These are phyloP conservation scores for Dactylellina parvicollis DNA, from an alignment of 2,329 filamentous ascomycete species.

Conservation along the genomic window DNA sequence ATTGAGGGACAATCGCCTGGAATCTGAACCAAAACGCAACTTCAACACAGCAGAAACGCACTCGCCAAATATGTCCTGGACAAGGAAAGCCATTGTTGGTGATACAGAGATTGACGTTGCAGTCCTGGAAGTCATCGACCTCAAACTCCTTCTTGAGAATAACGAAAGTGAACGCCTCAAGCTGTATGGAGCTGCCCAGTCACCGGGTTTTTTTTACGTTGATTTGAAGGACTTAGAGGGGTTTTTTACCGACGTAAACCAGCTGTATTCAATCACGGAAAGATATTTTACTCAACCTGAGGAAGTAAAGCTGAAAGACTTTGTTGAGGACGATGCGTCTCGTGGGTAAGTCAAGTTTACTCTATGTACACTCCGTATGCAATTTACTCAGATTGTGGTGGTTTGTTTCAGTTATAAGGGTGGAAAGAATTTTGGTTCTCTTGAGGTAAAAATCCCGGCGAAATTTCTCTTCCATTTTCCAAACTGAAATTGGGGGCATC, in stretches of 20 bases:
- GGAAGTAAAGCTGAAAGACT: slow-evolving; percentile 26
- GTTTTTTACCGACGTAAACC: slow-evolving; percentile 20
- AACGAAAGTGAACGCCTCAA: slow-evolving; percentile 15
- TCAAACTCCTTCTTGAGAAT: slow-evolving; percentile 4
- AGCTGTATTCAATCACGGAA: slow-evolving; percentile 26
- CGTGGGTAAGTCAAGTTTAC: slow-evolving; percentile 14
- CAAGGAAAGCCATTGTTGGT: not conserved
- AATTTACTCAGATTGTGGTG: not conserved
- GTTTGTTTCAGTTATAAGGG: slow-evolving; percentile 18
- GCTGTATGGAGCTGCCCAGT: slow-evolving; percentile 19
- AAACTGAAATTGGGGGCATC: not conserved
- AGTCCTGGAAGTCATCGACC: slow-evolving; percentile 15
- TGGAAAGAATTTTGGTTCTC: slow-evolving; percentile 26
- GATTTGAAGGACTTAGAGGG: slow-evolving; percentile 11
- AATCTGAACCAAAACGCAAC: not conserved
- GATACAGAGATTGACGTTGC: slow-evolving; percentile 14
- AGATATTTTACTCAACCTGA: slow-evolving; percentile 36
- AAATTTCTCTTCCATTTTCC: not conserved
- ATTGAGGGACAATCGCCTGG: no score
- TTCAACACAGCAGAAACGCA: not conserved
- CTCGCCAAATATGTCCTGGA: not conserved
- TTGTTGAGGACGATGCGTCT: slow-evolving; percentile 1
- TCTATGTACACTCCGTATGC: not conserved
- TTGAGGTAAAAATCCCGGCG: slow-evolving; percentile 14
- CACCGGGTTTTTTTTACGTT: slow-evolving; percentile 39